A percentile compares a stretch with the other conserved stretches of the same genome.
These are phyloP conservation scores for Termitomyces sp. DNA, from an alignment of 768 basidiomycete genomes.

Conservation along the genomic window DNA sequence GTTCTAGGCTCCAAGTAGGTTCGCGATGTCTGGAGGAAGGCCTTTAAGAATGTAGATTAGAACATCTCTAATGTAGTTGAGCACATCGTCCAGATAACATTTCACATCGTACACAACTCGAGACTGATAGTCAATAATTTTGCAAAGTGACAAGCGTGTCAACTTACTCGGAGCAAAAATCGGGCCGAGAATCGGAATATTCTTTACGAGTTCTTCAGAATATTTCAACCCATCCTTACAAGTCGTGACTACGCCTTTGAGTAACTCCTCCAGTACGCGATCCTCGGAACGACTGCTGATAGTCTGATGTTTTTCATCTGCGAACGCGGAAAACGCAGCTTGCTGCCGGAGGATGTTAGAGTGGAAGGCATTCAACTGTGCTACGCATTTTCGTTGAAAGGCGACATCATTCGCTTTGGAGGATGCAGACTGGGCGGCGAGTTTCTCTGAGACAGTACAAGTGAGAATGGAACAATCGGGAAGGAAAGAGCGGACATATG, in stretches of 20 bases:
- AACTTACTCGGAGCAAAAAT: conserved; percentile 54
- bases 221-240: conserved; percentile 42
- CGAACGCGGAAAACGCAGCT: conserved; percentile 23
- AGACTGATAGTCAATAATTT: not conserved
- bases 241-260: conserved; percentile 48
- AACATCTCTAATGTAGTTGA: conserved; percentile 47
- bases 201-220: conserved; percentile 29
- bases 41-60: conserved; percentile 44
- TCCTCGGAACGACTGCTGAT: conserved; percentile 45
- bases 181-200: conserved; percentile 46
- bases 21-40: conserved; percentile 34
- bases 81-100: conserved; percentile 49
- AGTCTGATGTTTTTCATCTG: conserved; percentile 26
- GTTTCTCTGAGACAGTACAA: conserved; percentile 23
- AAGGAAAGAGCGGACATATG: conserved; percentile 8
- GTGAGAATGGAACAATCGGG: not conserved
- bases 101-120: conserved; percentile 60
- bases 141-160: not conserved
- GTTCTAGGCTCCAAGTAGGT: conserved; percentile 21
- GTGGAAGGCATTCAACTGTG: conserved; percentile 33
- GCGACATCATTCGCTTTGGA: conserved; percentile 24
- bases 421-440: conserved; percentile 30
- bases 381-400: conserved; percentile 36
- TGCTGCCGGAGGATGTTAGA: conserved; percentile 29
- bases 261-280: conserved; percentile 40